A percentile compares a stretch with the other conserved stretches of the same genome.
Evolutionary conservation across 148 eudicot genomes (phyloP).

Genomic region (Rhododendron ovatum): DNA sequence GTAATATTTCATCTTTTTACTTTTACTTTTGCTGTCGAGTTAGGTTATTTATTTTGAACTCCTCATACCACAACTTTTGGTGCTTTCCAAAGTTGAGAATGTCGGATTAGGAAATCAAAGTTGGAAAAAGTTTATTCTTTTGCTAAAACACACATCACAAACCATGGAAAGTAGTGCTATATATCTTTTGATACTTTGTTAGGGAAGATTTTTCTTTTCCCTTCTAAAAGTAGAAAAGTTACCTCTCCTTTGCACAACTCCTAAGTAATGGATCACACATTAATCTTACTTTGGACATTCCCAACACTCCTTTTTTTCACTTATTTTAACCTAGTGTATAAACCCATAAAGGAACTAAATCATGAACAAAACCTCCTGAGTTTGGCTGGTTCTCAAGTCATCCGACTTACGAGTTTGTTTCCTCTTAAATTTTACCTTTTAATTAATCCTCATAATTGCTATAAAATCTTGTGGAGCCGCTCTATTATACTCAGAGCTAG

Average conservation of each 20-base stretch:
- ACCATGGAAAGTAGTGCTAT: constrained; percentile 51
- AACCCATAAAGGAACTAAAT: background rate
- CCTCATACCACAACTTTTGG: constrained; percentile 12
- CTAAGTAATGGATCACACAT: constrained; percentile 46
- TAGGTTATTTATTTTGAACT: constrained; percentile 2
- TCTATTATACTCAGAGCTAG: too few relatives aligned
- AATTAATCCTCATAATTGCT: too few relatives aligned
- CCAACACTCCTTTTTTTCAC: background rate
- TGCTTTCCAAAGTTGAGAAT: constrained; percentile 39
- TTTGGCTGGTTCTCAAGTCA: too few relatives aligned
- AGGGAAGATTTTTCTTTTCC: constrained; percentile 46
- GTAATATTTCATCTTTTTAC: constrained; percentile 8
- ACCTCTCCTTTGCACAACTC: constrained; percentile 49
- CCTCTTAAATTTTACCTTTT: too few relatives aligned
- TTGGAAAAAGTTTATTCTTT: constrained; percentile 24
- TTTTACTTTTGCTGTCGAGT: background rate
- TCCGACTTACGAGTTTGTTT: too few relatives aligned
- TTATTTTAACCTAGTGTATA: background rate
- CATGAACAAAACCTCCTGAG: background rate
- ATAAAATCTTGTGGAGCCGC: too few relatives aligned
- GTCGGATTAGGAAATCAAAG: constrained; percentile 34
- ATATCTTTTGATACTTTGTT: constrained; percentile 27
- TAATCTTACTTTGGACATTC: constrained; percentile 19
- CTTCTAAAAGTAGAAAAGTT: constrained; percentile 43
- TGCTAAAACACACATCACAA: constrained; percentile 31